Evolutionary conservation across 75 land plant genomes (phyloP).

Genomic region (Chamaecyparis obtusa): DNA sequence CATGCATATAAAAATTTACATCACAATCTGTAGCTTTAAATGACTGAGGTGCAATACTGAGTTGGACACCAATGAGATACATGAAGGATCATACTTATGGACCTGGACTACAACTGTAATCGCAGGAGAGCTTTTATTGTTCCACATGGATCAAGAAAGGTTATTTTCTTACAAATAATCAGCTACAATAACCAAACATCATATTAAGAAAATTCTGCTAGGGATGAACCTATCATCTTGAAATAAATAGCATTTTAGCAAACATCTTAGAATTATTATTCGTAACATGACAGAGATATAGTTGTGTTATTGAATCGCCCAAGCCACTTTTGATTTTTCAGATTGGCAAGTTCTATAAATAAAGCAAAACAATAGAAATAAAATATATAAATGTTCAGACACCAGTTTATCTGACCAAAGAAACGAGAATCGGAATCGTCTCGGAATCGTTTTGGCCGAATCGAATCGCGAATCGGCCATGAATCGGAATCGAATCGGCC

Average conservation of each 20-base stretch:
- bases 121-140: too few species aligned
- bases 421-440: too few species aligned
- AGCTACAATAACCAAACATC: not conserved
- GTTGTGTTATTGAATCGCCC: not conserved
- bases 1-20: too few species aligned
- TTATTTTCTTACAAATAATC: not conserved
- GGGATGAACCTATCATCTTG: not conserved
- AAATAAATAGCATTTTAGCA: not conserved
- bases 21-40: too few species aligned
- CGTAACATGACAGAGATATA: not conserved
- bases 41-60: too few species aligned
- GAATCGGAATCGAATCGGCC: too few species aligned
- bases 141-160: not conserved
- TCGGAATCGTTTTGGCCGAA: too few species aligned
- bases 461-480: too few species aligned
- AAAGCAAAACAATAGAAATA: not conserved
- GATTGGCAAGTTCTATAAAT: not conserved
- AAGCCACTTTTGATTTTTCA: not conserved
- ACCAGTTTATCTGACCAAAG: not conserved
- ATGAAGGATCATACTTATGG: too few species aligned
- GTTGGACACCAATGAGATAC: too few species aligned
- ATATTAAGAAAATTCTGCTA: not conserved
- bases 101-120: too few species aligned
- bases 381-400: not conserved
- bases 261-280: not conserved